phyloP scores from a whole-genome alignment of 2,329 filamentous ascomycete genomes.

The Fusarium tupiense region DNA sequence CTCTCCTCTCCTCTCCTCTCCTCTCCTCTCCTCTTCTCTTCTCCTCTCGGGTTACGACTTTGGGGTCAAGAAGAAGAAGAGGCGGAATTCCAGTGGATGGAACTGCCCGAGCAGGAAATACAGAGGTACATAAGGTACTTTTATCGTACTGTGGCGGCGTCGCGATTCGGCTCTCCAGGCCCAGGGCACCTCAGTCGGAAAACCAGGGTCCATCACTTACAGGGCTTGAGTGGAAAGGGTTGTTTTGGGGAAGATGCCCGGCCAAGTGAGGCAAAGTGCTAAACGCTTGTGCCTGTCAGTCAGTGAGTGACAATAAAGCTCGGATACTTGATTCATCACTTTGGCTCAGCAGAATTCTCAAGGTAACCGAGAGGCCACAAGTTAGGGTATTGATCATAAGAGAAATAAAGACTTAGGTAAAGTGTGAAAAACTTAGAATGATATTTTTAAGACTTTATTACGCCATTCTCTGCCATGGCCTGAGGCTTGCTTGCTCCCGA shows the following conservation, averaged over 20 bases:
- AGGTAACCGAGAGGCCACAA: background rate
- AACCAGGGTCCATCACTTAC: slow-evolving; percentile 28
- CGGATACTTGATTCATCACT: background rate
- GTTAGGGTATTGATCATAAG: background rate
- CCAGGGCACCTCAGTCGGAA: slow-evolving; percentile 19
- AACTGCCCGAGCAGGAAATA: slow-evolving; percentile 7
- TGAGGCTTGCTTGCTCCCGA: background rate
- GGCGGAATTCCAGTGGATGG: slow-evolving; percentile 32
- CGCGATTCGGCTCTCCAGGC: slow-evolving; percentile 18
- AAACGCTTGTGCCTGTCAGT: background rate
- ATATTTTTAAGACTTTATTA: background rate
- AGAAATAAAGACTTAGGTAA: background rate
- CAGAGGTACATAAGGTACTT: slow-evolving; percentile 1
- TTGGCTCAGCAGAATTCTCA: background rate
- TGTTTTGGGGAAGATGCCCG: slow-evolving; percentile 16
- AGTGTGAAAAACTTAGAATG: background rate
- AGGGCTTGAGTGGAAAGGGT: slow-evolving; percentile 6
- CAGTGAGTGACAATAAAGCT: background rate
- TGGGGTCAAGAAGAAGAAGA: slow-evolving; percentile 25
- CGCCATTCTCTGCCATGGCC: no score
- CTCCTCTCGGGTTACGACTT: slow-evolving; percentile 31
- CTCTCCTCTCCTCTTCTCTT: background rate
- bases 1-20: background rate
- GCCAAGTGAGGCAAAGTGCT: slow-evolving; percentile 25
- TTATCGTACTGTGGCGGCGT: slow-evolving; percentile 28